Base-by-base conservation (phyloP, 352 stramenopile species). In the Phytophthora citrophthora region DNA sequence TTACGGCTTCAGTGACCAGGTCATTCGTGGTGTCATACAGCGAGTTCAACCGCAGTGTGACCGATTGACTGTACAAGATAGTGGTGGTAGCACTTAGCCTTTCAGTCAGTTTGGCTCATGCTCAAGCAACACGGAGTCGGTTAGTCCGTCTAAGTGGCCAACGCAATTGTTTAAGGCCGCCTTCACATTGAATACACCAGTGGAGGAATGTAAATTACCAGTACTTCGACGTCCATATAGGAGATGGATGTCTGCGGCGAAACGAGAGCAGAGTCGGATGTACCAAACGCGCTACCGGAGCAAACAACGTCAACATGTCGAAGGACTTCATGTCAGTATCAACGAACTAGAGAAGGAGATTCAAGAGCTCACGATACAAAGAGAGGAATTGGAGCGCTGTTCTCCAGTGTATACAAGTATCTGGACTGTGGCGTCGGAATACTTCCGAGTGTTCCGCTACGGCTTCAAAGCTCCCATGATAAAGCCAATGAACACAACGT, bases 381-480 rank as follows among this genome's bases (percentile, higher is more conserved):
- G 23, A 5, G 47, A 65, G 20, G 36, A 40, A 9, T 29, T 65
- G 24, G 9, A 53, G 8, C 26, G 47, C 1, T 41, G 16, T n/a
- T 6, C 26, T 1, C 47, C 47, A 8, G 59, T 47, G 13, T 39
- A 65, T 23, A 40, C 52, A 31, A 65, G 27, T 11, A 29, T 58
- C 2, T 65, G 57, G 57, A 44, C 45, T 24, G 57, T 59, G n/a
- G 57, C 57, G 3, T 40, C 46, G 3, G 46, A 65, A 48, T 65
- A 59, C 47, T 65, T 65, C 16, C 47, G 48, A 16, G 39, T 59
- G 11, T 65, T 65, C 13, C 36, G 39, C 4, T 53, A 54, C 39
- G 57, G 57, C 3, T 52, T 46, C 24, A 48, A 52, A 40, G 5
- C 5, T 5, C 38, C 57, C 5, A 12, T 18, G 46, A 26, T 45